phyloP scores from a whole-genome alignment of 2,329 filamentous ascomycete species.

The Arthroderma sp. region DNA sequence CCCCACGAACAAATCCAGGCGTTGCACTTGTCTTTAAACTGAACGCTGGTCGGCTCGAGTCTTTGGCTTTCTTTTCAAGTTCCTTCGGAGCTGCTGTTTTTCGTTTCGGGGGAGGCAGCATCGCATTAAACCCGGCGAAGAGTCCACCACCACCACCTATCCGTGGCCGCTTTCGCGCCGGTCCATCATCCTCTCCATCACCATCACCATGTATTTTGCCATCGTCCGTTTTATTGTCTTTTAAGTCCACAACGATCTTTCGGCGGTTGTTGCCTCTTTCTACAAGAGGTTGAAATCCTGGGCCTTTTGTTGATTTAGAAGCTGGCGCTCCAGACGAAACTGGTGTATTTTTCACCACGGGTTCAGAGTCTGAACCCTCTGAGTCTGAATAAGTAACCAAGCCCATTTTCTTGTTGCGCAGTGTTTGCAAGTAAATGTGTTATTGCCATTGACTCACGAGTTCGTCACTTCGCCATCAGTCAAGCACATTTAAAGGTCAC shows the following conservation, averaged over 20 bases:
- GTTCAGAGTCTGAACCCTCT: slow-evolving; percentile 34
- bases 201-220: slow-evolving; percentile 6
- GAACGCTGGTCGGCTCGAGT: slow-evolving; percentile 34
- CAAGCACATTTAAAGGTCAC: too few species aligned
- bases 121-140: slow-evolving; percentile 72
- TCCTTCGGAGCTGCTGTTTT: slow-evolving; percentile 3
- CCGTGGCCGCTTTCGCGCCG: slow-evolving; percentile 5
- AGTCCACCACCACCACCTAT: slow-evolving; percentile 38
- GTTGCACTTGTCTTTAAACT: slow-evolving; percentile 72
- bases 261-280: slow-evolving; percentile 70
- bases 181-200: slow-evolving; percentile 24
- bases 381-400: slow-evolving; percentile 77
- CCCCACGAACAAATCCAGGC: slow-evolving; percentile 62
- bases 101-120: slow-evolving; percentile 72
- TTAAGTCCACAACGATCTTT: slow-evolving; percentile 62
- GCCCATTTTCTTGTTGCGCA: slow-evolving; percentile 41
- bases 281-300: slow-evolving; percentile 60
- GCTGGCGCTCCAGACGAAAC: slow-evolving; percentile 3
- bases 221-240: slow-evolving; percentile 34
- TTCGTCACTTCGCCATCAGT: too few species aligned
- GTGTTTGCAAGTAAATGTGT: too few species aligned
- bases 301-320: slow-evolving; percentile 14
- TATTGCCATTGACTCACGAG: too few species aligned
- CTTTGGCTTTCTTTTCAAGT: slow-evolving; percentile 12
- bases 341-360: slow-evolving; percentile 11